Evolutionary conservation across 257 asterid species (phyloP), one percentile per base, ranked within the genome.

Genomic region (Knoxia roxburghii): DNA sequence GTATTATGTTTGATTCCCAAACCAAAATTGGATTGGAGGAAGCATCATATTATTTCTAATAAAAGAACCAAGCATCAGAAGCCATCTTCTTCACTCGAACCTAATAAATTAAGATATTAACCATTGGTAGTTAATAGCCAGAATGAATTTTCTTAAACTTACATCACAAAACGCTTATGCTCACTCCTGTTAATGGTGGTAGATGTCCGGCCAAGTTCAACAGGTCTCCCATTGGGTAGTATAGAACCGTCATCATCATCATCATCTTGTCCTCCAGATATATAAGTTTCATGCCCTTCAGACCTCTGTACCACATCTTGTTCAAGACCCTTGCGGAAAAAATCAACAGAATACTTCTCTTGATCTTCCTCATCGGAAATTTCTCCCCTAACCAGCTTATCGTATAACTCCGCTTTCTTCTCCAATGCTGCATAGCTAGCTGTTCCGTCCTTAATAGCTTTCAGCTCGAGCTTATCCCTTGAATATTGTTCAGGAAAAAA

Each of bases 261-360:
- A 63, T 70, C 72, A 70, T 79, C 88, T 58, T 65, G 81, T 39
- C 75, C 51, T 78, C 77, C 85, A 27, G 56, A 48, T 39, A 73
- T 10, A 52, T 83, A 71, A 49, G 77, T 51, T 41, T 76, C 73
- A 41, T 72, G 73, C 60, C 49, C 78, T 72, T 49, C 77, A 69
- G 80, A 78, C 52, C 68, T 58, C 66, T 33, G 77, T 23, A 81
- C 15, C 54, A 63, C 77, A 37, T 75, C 78, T 61, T 81, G 83
- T 78, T 75, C 86, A 23, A 77, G 52, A 29, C 97, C 95, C 82
- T 93, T 93, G 51, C 95, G 83, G 61, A 88, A 88, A 81, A 93
- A 93, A 77, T 93, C 95, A 72, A 93, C 99, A 81, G 95, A 93
- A 51, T 90, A 93, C 81, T 88, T 90, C 86, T 93, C 99, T 24